phyloP scores from a whole-genome alignment of 176 grass and related monocot genomes.

The Triticum urartu region DNA sequence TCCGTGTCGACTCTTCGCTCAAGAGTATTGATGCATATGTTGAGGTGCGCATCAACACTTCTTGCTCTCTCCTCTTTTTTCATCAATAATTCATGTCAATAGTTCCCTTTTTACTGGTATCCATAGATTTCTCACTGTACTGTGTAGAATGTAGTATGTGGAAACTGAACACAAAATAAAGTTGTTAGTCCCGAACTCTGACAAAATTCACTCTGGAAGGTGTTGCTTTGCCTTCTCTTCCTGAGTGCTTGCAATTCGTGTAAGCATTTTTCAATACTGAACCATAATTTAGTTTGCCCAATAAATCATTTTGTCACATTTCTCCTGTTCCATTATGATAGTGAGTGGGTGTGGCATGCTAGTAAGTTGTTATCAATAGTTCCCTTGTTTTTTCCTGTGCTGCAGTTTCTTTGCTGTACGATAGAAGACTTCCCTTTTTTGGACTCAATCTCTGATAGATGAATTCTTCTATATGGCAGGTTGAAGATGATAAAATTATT shows the following conservation, averaged over 20 bases:
- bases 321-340: too few species aligned
- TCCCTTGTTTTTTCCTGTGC: too few species aligned
- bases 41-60: conserved; percentile 42
- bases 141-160: background rate
- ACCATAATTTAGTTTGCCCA: too few species aligned
- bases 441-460: too few species aligned
- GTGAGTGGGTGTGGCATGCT: too few species aligned
- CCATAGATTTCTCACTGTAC: background rate
- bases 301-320: too few species aligned
- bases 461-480: too few species aligned
- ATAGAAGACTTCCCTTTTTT: too few species aligned
- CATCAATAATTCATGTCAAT: background rate
- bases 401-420: too few species aligned
- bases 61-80: background rate
- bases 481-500: too few species aligned
- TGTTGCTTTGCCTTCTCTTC: background rate
- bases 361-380: too few species aligned
- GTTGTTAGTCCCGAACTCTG: background rate
- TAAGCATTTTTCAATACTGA: background rate
- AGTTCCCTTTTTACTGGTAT: background rate
- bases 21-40: conserved; percentile 80
- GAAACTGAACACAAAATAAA: background rate
- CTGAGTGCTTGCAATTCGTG: background rate
- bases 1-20: conserved; percentile 83
- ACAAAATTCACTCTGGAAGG: background rate